A percentile compares a stretch with the other conserved stretches of the same genome.
Evolutionary conservation across 2,329 filamentous ascomycete genomes (phyloP).

Genomic region (Aspergillus flavus): DNA sequence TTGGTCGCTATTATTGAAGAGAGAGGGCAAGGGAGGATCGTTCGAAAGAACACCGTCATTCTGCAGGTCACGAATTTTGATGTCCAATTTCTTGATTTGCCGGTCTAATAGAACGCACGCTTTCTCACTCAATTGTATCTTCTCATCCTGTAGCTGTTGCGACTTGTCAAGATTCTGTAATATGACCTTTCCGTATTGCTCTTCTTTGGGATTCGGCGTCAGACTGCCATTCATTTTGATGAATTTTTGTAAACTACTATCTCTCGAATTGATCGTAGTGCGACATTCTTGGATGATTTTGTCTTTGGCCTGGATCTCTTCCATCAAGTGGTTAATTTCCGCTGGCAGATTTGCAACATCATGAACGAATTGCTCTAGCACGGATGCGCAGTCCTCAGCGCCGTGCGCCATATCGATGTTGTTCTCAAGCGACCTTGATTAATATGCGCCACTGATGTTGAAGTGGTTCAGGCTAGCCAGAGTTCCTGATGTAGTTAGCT

Average conservation of each 20-base stretch:
- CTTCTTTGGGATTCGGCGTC: constrained; percentile 65
- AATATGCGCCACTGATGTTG: background rate
- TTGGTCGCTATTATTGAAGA: constrained; percentile 54
- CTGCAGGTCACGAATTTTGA: constrained; percentile 62
- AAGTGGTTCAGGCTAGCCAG: background rate
- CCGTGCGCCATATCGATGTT: constrained; percentile 46
- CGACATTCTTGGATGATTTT: constrained; percentile 60
- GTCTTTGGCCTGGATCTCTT: constrained; percentile 69
- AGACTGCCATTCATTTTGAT: constrained; percentile 65
- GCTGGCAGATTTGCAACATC: constrained; percentile 65
- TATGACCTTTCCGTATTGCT: constrained; percentile 60
- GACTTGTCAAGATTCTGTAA: constrained; percentile 60
- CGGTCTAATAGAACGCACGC: constrained; percentile 62
- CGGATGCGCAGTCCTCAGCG: constrained; percentile 63
- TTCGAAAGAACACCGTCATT: constrained; percentile 61
- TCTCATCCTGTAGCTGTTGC: constrained; percentile 63
- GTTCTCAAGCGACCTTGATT: background rate
- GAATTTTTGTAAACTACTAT: constrained; percentile 66
- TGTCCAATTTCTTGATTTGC: constrained; percentile 64
- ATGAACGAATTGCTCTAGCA: constrained; percentile 67
- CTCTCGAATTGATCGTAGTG: constrained; percentile 59
- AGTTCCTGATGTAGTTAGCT: background rate
- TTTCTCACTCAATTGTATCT: constrained; percentile 62
- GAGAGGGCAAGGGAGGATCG: constrained; percentile 62
- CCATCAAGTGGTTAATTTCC: constrained; percentile 66